phyloP scores from a whole-genome alignment of 2,329 filamentous ascomycete genomes.

The Aspergillus calidoustus region DNA sequence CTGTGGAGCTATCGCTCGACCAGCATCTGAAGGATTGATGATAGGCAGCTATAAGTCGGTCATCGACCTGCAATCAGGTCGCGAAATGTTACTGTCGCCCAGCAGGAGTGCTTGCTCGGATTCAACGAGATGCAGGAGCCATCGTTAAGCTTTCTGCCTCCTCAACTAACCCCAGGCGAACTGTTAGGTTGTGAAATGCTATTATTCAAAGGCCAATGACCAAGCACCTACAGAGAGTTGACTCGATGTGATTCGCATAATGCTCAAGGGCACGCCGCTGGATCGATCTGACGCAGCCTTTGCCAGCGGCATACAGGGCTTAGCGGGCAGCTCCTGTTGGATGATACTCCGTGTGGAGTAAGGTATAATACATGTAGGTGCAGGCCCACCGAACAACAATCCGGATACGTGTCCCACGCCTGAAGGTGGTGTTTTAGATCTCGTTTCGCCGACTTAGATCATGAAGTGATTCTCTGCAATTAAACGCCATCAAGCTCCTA shows the following conservation, averaged over 20 bases:
- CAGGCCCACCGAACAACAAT: slow-evolving; percentile 34
- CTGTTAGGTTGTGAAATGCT: neutral
- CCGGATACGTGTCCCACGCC: slow-evolving; percentile 30
- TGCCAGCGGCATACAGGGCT: slow-evolving; percentile 21
- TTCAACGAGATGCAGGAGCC: slow-evolving; percentile 22
- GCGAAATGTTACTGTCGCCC: neutral
- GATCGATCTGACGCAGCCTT: neutral
- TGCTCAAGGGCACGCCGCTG: slow-evolving; percentile 27
- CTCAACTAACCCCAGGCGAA: neutral
- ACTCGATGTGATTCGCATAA: slow-evolving; percentile 31
- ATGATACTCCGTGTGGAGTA: slow-evolving; percentile 18
- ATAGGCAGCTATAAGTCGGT: neutral
- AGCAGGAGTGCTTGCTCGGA: slow-evolving; percentile 23
- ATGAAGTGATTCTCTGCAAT: slow-evolving; percentile 20
- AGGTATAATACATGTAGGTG: slow-evolving; percentile 30
- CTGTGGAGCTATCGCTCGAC: slow-evolving; percentile 29
- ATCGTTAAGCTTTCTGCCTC: slow-evolving; percentile 22
- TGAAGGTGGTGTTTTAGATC: slow-evolving; percentile 11
- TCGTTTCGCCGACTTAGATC: neutral
- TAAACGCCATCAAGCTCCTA: slow-evolving; percentile 30
- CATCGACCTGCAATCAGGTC: neutral
- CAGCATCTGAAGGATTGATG: slow-evolving; percentile 22
- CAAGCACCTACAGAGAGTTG: slow-evolving; percentile 17
- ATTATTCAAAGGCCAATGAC: slow-evolving; percentile 13
- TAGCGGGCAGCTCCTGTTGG: slow-evolving; percentile 19